Percentiles rank a stretch among this genome's conserved stretches.
Evolutionary conservation across 768 basidiomycete genomes (phyloP).

Genomic region (Tephrocybe rancida): DNA sequence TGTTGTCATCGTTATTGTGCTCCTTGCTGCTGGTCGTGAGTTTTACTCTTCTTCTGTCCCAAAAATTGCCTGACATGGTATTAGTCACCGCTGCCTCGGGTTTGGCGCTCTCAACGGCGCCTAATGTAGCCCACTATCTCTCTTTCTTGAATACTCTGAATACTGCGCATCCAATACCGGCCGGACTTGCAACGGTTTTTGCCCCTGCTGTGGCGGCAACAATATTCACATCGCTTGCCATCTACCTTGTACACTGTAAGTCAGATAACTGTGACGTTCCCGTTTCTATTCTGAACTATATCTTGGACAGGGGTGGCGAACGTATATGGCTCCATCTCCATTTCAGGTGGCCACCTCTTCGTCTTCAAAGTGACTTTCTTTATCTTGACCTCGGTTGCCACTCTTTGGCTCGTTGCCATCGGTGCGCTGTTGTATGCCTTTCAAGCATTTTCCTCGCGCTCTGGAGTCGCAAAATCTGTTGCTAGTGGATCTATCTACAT

Average conservation of each 20-base stretch:
- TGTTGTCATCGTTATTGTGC: constrained; percentile 46
- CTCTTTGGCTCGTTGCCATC: constrained; percentile 65
- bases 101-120: constrained; percentile 66
- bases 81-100: constrained; percentile 74
- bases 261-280: neutral
- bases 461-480: constrained; percentile 44
- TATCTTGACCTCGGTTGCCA: constrained; percentile 51
- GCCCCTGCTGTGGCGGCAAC: constrained; percentile 66
- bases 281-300: constrained; percentile 8
- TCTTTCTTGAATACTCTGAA: constrained; percentile 62
- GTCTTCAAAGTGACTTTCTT: constrained; percentile 68
- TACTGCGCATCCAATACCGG: constrained; percentile 48
- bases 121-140: constrained; percentile 72
- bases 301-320: constrained; percentile 50
- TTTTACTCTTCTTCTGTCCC: constrained; percentile 16
- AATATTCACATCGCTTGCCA: constrained; percentile 57
- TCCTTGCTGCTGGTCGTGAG: constrained; percentile 66
- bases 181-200: constrained; percentile 68
- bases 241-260: constrained; percentile 57
- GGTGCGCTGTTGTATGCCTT: constrained; percentile 74
- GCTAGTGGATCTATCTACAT: constrained; percentile 77
- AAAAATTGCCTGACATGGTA: constrained; percentile 9
- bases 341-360: constrained; percentile 61
- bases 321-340: constrained; percentile 59
- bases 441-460: constrained; percentile 50